Evolutionary conservation across 2,329 filamentous ascomycete species (phyloP), one percentile per base, ranked within the genome.

Genomic region (Cladosporium sp.): DNA sequence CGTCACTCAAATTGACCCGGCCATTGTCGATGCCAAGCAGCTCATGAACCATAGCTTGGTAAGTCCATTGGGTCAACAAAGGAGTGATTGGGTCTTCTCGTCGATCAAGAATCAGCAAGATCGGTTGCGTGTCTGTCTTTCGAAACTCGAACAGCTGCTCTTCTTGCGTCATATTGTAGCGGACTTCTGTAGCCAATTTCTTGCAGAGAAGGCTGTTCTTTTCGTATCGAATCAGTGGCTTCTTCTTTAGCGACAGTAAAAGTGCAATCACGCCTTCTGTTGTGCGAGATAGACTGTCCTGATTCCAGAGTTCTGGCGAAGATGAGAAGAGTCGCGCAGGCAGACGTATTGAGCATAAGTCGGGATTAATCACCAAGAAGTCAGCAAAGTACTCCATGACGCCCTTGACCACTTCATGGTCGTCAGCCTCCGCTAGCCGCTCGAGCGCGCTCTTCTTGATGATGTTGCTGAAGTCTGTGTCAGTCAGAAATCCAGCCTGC

Each of bases 11-110:
- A 65, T 95, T 87, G 0, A 98, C 93, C 46, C 92, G 82, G n/a
- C 93, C 93, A 67, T 97, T 97, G 54, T 87, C 82, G 59, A 98
- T 95, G 4, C 93, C 93, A 10, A 98, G 77, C 2, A 97, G 74
- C 65, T 98, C 93, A 67, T 98, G 93, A 0, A 98, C 93, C 91
- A 98, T 98, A n/a, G 93, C 93, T 72, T 98, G 93, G 66, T 98
- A 98, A 22, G 93, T 98, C 93, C 93, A 98, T 68, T 98, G 93
- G 2, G 90, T 95, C 45, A 98, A 78, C 9, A 98, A 75, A 0
- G 93, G 93, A 3, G 93, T 98, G 46, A 97, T 87, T 0, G 93
- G 92, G 64, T 98, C 93, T 66, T 96, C 91, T 68, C 93, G 82
- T 40, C 93, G 83, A 70, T 98, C 93, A 31, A 98, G 73, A 50